These are phyloP conservation scores for Arxiozyma telluris DNA, from an alignment of 1,139 yeast genomes.

Conservation along the genomic window DNA sequence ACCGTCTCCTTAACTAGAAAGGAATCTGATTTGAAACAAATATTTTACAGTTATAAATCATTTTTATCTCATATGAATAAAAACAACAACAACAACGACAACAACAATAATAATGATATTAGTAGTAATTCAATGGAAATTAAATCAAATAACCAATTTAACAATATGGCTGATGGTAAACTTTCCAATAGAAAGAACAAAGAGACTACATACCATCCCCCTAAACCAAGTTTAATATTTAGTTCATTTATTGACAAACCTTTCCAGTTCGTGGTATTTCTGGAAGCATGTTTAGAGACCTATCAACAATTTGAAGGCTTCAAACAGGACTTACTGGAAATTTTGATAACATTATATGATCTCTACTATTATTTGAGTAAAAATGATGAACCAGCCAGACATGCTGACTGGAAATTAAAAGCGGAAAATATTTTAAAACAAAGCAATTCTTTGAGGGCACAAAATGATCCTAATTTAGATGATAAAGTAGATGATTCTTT, in stretches of 20 bases:
- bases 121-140: neutral
- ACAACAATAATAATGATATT: slow-evolving; percentile 2
- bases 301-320: slow-evolving; percentile 71
- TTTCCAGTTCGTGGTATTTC: slow-evolving; percentile 80
- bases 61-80: slow-evolving; percentile 53
- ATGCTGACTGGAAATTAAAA: slow-evolving; percentile 51
- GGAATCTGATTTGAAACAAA: slow-evolving; percentile 30
- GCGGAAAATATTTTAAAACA: slow-evolving; percentile 47
- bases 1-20: slow-evolving; percentile 1
- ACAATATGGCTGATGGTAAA: too few species aligned
- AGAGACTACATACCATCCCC: slow-evolving; percentile 81
- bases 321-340: slow-evolving; percentile 57
- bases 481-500: slow-evolving; percentile 45
- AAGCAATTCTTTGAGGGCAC: slow-evolving; percentile 28
- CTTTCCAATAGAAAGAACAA: neutral
- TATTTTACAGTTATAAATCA: slow-evolving; percentile 61
- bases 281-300: slow-evolving; percentile 82
- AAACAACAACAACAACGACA: too few species aligned
- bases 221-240: slow-evolving; percentile 79
- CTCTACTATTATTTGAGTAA: slow-evolving; percentile 61
- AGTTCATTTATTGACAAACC: slow-evolving; percentile 79
- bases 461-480: slow-evolving; percentile 1
- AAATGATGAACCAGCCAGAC: slow-evolving; percentile 32
- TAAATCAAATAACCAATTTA: neutral
- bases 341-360: slow-evolving; percentile 72